Base-by-base conservation (phyloP, 2,329 filamentous ascomycete species). In the Trichoderma sp. region DNA sequence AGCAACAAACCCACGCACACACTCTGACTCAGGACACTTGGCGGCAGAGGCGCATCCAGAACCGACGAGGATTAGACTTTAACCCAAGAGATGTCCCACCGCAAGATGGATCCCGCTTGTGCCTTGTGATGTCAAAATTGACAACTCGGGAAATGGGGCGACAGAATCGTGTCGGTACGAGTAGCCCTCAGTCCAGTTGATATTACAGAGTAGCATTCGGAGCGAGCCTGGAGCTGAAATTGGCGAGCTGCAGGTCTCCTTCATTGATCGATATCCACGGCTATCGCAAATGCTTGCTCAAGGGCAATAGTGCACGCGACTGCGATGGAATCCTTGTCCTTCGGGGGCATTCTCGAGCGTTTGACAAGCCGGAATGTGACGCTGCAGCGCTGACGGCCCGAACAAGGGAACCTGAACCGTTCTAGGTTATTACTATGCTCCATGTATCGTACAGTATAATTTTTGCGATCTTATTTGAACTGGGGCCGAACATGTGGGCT, bases 21-120 rank as follows among this genome's bases (percentile, higher is more conserved):
- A 28, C 57, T 53, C 61, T 70, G 67, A 70, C 67, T 70, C 67
- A 53, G 56, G 51, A 56, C 53, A 58, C 36, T 30, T 36, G 67
- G 67, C 67, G 67, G 67, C 67, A 70, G 57, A 70, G 67, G 67
- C 67, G 64, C 64, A 39, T 57, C 63, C 47, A 34, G 47, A 66
- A 21, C 63, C 28, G 63, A 36, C 63, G 63, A 66, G 56, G 34
- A 62, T 32, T 7, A 47, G 36, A 36, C 67, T 51, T 30, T 43
- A 14, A 32, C 65, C 47, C n/a, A 60, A 47, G 56, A 69, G 26
- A 43, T 47, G 57, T 62, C 57, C 67, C 67, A 62, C 67, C 21
- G 57, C 39, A 6, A 51, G 67, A 62, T 62, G 56, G 57, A 70
- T 70, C 39, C 57, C 57, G n/a, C 21, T 28, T 53, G 57, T 70